Evolutionary conservation across 2,329 filamentous ascomycete species (phyloP).

Genomic region (Incumbomyces lentus): DNA sequence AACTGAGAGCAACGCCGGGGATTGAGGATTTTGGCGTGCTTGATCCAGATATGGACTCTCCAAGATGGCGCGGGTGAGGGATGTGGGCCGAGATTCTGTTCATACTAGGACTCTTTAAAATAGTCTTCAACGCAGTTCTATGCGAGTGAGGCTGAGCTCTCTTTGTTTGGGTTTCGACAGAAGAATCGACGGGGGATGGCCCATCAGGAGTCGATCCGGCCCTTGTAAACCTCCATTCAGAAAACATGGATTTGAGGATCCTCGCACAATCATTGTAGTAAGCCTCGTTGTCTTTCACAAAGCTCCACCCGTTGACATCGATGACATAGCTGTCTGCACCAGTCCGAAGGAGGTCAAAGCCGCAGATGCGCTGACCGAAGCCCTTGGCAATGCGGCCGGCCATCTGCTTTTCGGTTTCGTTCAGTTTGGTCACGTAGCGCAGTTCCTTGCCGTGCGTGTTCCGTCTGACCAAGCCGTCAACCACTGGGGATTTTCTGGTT

Average conservation of each 20-base stretch:
- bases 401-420: constrained; percentile 68
- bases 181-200: not conserved
- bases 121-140: constrained; percentile 43
- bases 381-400: constrained; percentile 81
- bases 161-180: constrained; percentile 33
- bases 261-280: constrained; percentile 88
- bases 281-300: constrained; percentile 97
- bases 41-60: constrained; percentile 23
- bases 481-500: constrained; percentile 91
- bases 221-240: constrained; percentile 56
- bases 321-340: constrained; percentile 91
- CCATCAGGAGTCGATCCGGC: constrained; percentile 18
- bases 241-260: constrained; percentile 80
- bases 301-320: constrained; percentile 98
- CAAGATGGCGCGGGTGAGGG: constrained; percentile 33
- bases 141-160: constrained; percentile 31
- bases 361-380: constrained; percentile 91
- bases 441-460: constrained; percentile 98
- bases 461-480: constrained; percentile 87
- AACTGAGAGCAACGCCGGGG: constrained; percentile 24
- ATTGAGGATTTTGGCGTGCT: constrained; percentile 36
- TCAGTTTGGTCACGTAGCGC: constrained; percentile 82
- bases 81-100: constrained; percentile 39
- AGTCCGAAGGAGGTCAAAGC: constrained; percentile 85
- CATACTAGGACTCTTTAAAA: constrained; percentile 57